Percentiles rank a stretch among this genome's conserved stretches.
phyloP scores from a whole-genome alignment of 2,329 filamentous ascomycete genomes.

The Macroventuria anomochaeta region DNA sequence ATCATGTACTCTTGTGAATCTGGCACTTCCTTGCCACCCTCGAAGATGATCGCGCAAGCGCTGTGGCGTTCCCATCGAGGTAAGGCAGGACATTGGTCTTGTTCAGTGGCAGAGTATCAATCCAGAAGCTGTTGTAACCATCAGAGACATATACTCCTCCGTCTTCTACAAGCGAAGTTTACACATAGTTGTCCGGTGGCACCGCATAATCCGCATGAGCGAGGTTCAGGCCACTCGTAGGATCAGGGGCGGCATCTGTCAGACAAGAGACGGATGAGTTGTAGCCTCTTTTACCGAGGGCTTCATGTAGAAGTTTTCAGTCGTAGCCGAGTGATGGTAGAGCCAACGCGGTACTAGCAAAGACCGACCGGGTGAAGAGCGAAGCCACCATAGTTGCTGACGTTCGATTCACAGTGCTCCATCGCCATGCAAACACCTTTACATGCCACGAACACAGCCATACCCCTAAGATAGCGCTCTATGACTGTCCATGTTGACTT shows the following conservation, averaged over 20 bases:
- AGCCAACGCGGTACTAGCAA: slow-evolving; percentile 1
- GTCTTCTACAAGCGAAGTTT: not conserved
- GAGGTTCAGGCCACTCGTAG: slow-evolving; percentile 54
- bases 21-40: slow-evolving; percentile 53
- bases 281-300: slow-evolving; percentile 24
- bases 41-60: slow-evolving; percentile 57
- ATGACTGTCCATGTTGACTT: not conserved
- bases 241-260: slow-evolving; percentile 33
- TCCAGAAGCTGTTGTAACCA: slow-evolving; percentile 41
- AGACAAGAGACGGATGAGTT: slow-evolving; percentile 24
- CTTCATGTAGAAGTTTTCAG: slow-evolving; percentile 26
- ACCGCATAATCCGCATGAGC: slow-evolving; percentile 49
- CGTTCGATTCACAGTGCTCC: not conserved
- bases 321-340: slow-evolving; percentile 27
- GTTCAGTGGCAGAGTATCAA: slow-evolving; percentile 58
- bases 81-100: slow-evolving; percentile 57
- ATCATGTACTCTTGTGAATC: slow-evolving; percentile 57
- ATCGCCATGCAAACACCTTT: not conserved
- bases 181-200: slow-evolving; percentile 55
- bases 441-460: not conserved
- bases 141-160: not conserved
- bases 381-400: not conserved
- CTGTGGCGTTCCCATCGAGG: slow-evolving; percentile 53
- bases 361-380: not conserved
- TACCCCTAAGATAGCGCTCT: no score